Conservation (phyloP, 108 stramenopile genomes). For the Nitzschia sp. region DNA sequence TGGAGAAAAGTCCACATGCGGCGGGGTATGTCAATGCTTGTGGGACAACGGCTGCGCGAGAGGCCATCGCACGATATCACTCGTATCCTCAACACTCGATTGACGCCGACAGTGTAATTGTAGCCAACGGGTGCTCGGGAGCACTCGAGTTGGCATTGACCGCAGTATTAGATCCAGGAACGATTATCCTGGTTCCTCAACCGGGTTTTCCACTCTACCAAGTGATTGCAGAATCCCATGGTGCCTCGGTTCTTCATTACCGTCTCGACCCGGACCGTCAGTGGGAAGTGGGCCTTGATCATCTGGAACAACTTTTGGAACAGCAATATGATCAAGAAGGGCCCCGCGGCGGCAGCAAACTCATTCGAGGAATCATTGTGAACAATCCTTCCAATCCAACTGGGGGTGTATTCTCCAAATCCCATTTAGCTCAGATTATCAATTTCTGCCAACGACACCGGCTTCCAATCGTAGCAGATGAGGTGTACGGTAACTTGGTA, state of each 20-base stretch:
- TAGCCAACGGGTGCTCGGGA: conserved; percentile 88
- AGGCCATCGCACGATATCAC: conserved; percentile 75
- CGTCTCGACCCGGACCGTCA: conserved; percentile 58
- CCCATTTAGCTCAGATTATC: conserved; percentile 66
- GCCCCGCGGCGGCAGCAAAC: not conserved
- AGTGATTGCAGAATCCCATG: conserved; percentile 87
- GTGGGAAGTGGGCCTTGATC: conserved; percentile 85
- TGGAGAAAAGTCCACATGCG: conserved; percentile 23
- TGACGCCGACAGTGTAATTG: conserved; percentile 79
- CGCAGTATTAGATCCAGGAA: conserved; percentile 64
- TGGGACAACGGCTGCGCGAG: conserved; percentile 66
- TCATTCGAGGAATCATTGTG: conserved; percentile 75
- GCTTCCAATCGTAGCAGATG: conserved; percentile 87
- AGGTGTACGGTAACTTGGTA: conserved; percentile 90
- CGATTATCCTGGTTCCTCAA: conserved; percentile 76
- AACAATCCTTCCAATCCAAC: conserved; percentile 96
- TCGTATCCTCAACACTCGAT: conserved; percentile 27
- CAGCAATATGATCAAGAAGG: no score
- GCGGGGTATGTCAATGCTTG: conserved; percentile 82
- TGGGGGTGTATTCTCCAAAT: conserved; percentile 78
- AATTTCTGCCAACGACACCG: conserved; percentile 53
- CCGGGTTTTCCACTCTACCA: conserved; percentile 91
- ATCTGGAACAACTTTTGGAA: conserved; percentile 48
- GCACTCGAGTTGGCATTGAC: conserved; percentile 86
- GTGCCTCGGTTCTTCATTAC: conserved; percentile 72